These are phyloP conservation scores for Tremellales sp. DNA, from an alignment of 1,284 basidiomycete genomes.

Conservation along the genomic window DNA sequence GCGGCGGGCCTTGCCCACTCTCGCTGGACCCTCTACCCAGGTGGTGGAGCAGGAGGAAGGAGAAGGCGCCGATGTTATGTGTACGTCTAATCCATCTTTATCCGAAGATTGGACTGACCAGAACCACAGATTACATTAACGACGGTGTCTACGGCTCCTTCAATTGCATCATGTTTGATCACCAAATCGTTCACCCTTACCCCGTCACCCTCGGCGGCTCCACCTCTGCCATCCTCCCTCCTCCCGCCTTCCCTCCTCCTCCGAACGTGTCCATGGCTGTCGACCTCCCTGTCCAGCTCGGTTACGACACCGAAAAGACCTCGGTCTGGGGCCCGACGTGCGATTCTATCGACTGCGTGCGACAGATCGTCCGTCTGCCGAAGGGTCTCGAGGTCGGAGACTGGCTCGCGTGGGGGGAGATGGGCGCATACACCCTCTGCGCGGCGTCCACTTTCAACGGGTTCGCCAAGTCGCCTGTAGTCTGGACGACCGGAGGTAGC, in stretches of 20 bases:
- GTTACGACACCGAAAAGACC: slow-evolving; percentile 51
- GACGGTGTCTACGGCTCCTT: slow-evolving; percentile 98
- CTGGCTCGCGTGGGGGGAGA: slow-evolving; percentile 86
- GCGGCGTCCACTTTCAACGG: slow-evolving; percentile 88
- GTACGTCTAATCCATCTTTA: slow-evolving; percentile 24
- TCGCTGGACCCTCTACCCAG: slow-evolving; percentile 8
- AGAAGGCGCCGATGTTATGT: slow-evolving; percentile 52
- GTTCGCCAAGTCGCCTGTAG: slow-evolving; percentile 44
- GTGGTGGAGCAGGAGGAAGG: slow-evolving; percentile 30
- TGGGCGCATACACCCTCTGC: slow-evolving; percentile 92
- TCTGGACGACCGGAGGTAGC: slow-evolving; percentile 46
- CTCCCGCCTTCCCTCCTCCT: slow-evolving; percentile 45
- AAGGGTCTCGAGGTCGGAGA: slow-evolving; percentile 70
- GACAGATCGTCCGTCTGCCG: slow-evolving; percentile 61
- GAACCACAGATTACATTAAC: slow-evolving; percentile 81
- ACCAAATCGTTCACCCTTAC: slow-evolving; percentile 79
- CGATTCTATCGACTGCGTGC: slow-evolving; percentile 84
- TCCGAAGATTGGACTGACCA: slow-evolving; percentile 7
- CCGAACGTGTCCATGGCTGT: slow-evolving; percentile 46
- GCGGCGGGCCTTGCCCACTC: slow-evolving; percentile 51
- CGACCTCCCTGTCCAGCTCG: slow-evolving; percentile 47
- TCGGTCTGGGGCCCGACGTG: slow-evolving; percentile 68
- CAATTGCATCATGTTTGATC: slow-evolving; percentile 95
- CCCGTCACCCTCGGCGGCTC: slow-evolving; percentile 57
- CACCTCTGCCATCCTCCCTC: slow-evolving; percentile 31